A percentile compares a stretch with the other conserved stretches of the same genome.
Conservation (phyloP, 257 asterid genomes). For the Przewalskia tangutica region DNA sequence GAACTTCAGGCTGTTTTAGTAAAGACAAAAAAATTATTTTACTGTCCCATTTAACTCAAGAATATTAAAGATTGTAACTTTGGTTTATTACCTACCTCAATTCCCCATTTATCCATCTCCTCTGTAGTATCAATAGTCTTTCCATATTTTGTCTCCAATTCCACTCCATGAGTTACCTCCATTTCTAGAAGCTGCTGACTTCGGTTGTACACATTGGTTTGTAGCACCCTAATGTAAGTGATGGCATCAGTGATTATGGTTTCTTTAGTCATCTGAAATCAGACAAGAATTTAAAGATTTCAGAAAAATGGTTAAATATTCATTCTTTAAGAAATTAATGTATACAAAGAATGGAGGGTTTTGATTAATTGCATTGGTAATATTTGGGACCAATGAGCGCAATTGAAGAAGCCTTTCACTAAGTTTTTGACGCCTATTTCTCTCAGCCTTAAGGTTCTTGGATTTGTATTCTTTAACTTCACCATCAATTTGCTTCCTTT, state of each 20-base stretch:
- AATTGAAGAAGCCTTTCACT: slow-evolving; percentile 52
- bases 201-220: slow-evolving; percentile 37
- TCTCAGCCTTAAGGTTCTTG: slow-evolving; percentile 71
- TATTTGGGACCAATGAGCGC: slow-evolving; percentile 69
- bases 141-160: slow-evolving; percentile 8
- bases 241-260: slow-evolving; percentile 73
- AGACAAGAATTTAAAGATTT: background rate
- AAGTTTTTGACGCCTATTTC: slow-evolving; percentile 71
- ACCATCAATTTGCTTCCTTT: slow-evolving; percentile 17
- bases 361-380: slow-evolving; percentile 57
- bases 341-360: background rate
- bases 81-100: slow-evolving; percentile 21
- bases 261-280: slow-evolving; percentile 62
- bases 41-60: background rate
- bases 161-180: slow-evolving; percentile 24
- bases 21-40: background rate
- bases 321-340: background rate
- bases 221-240: slow-evolving; percentile 51
- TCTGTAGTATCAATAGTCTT: slow-evolving; percentile 7
- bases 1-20: slow-evolving; percentile 39
- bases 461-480: slow-evolving; percentile 39
- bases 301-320: background rate
- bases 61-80: background rate
- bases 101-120: slow-evolving; percentile 40
- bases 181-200: slow-evolving; percentile 44